Conservation (phyloP, 176 grass and related monocot species). For the Carex scoparia region DNA sequence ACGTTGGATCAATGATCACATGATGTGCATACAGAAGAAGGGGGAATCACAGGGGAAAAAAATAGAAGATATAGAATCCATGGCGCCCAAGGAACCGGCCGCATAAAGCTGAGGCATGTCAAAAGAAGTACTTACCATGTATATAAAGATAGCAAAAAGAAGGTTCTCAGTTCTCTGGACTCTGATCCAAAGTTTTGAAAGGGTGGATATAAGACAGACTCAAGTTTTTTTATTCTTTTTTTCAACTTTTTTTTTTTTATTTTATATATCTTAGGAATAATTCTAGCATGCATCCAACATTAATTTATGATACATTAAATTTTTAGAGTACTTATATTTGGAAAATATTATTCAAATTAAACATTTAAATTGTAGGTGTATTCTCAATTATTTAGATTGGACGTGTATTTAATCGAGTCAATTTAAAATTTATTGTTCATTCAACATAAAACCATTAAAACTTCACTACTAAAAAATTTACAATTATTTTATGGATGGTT, state of each 20-base stretch:
- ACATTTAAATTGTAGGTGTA: too few relatives aligned
- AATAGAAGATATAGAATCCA: neutral
- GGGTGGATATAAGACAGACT: neutral
- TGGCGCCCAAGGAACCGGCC: neutral
- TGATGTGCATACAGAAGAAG: neutral
- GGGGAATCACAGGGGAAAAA: neutral
- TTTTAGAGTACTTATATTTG: neutral
- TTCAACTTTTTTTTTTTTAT: neutral
- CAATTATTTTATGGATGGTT: too few relatives aligned
- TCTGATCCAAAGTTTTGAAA: neutral
- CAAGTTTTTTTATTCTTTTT: neutral
- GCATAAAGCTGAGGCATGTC: neutral
- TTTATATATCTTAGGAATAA: neutral
- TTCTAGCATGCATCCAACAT: too few relatives aligned
- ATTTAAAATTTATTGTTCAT: too few relatives aligned
- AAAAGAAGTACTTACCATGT: neutral
- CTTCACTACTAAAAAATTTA: too few relatives aligned
- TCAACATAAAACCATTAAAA: too few relatives aligned
- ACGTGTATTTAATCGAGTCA: too few relatives aligned
- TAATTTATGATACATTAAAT: too few relatives aligned
- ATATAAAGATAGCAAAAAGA: slow-evolving; percentile 8
- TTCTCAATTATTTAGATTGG: too few relatives aligned
- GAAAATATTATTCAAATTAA: too few relatives aligned
- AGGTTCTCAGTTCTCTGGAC: neutral
- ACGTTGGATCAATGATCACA: neutral